phyloP scores from a whole-genome alignment of 192 early-diverging fungal genomes.

The Rhizoclosmatium sp. region DNA sequence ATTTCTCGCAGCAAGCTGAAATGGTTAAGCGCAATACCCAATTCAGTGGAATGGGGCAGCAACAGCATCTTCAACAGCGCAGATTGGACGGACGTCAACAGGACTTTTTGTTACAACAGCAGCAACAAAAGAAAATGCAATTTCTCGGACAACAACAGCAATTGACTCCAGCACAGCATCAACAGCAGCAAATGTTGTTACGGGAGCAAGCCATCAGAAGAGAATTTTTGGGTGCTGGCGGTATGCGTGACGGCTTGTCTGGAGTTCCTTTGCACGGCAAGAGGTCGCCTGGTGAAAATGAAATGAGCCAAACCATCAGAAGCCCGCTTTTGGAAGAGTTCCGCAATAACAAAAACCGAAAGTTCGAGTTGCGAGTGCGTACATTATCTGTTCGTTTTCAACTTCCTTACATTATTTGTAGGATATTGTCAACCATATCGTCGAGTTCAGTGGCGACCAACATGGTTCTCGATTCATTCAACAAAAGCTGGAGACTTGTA shows the following conservation, averaged over 20 bases:
- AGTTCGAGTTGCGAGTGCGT: constrained; percentile 89
- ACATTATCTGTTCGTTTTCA: constrained; percentile 11
- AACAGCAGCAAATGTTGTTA: constrained; percentile 37
- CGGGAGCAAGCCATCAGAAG: constrained; percentile 63
- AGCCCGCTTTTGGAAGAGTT: constrained; percentile 95
- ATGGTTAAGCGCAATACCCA: constrained; percentile 28
- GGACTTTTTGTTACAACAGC: constrained; percentile 38
- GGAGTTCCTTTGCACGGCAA: neutral
- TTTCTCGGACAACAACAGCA: constrained; percentile 41
- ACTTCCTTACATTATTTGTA: constrained; percentile 26
- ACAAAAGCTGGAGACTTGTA: constrained; percentile 94
- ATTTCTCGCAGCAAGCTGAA: constrained; percentile 33
- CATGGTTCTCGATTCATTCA: constrained; percentile 99
- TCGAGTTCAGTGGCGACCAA: constrained; percentile 99
- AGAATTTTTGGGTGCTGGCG: constrained; percentile 42
- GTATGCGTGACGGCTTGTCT: constrained; percentile 8
- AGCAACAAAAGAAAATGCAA: constrained; percentile 63
- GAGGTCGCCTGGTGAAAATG: constrained; percentile 20
- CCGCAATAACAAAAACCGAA: constrained; percentile 95
- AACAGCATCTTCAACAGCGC: constrained; percentile 50
- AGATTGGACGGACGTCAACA: constrained; percentile 4
- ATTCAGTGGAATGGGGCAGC: constrained; percentile 31
- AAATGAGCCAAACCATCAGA: constrained; percentile 69
- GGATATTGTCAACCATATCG: constrained; percentile 93
- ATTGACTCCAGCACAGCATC: constrained; percentile 39